phyloP scores from a whole-genome alignment of 805 yeast genomes.

The Jamesozyma gamospora region DNA sequence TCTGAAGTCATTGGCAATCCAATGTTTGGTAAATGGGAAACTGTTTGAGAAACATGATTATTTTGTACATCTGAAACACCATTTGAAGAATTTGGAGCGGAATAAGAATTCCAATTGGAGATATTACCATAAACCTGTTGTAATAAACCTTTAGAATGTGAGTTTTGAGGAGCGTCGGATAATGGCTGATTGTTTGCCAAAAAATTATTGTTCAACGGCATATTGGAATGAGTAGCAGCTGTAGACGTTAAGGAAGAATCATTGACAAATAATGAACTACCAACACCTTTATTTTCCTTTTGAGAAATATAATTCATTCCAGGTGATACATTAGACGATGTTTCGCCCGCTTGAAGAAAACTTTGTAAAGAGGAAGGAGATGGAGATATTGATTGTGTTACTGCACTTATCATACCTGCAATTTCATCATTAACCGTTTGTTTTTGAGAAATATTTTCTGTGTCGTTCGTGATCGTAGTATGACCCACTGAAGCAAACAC shows the following conservation, averaged over 20 bases:
- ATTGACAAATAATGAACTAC: neutral
- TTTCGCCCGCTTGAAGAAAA: conserved; percentile 5
- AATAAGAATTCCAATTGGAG: conserved; percentile 3
- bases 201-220: neutral
- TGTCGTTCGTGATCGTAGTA: no score
- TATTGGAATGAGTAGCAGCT: neutral
- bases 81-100: neutral
- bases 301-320: neutral
- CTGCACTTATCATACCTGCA: conserved; percentile 22
- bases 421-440: conserved; percentile 18
- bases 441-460: no score
- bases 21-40: neutral
- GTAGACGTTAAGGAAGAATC: neutral
- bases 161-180: neutral
- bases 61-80: neutral
- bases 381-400: conserved; percentile 12
- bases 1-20: conserved; percentile 4
- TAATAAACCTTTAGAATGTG: conserved; percentile 1
- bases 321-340: neutral
- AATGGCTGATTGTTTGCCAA: neutral
- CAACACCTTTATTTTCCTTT: neutral
- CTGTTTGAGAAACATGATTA: neutral
- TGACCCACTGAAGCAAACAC: no score
- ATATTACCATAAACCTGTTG: neutral
- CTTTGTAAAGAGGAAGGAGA: conserved; percentile 17